phyloP scores from a whole-genome alignment of 768 basidiomycete species.

The Pleurotus tuoliensis region DNA sequence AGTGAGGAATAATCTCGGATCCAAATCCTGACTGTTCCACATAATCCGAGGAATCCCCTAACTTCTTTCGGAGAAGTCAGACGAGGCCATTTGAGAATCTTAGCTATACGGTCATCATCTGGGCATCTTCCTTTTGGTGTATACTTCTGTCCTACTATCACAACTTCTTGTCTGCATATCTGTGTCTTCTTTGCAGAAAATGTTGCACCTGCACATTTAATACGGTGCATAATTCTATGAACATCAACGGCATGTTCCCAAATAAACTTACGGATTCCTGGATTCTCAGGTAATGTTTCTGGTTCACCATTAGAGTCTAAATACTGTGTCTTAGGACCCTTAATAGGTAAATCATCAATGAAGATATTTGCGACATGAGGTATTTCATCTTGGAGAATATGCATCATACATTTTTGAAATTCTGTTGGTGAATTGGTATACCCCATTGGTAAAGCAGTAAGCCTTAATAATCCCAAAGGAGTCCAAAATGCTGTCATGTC shows the following conservation, averaged over 20 bases:
- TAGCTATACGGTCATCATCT: too few species aligned
- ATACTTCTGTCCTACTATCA: slow-evolving; percentile 27
- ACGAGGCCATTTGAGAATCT: too few species aligned
- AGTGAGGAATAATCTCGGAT: too few species aligned
- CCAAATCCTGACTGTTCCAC: too few species aligned
- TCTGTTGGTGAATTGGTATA: slow-evolving; percentile 31
- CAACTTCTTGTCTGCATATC: slow-evolving; percentile 13
- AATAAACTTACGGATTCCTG: slow-evolving; percentile 24
- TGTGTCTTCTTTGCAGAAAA: slow-evolving; percentile 26
- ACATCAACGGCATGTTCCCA: slow-evolving; percentile 33
- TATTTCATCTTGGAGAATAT: slow-evolving; percentile 29
- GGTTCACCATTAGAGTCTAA: too few species aligned
- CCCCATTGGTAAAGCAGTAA: slow-evolving; percentile 34
- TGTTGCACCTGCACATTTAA: slow-evolving; percentile 27
- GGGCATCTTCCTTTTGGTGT: slow-evolving; percentile 22
- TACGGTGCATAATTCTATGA: slow-evolving; percentile 28
- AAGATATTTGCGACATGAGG: slow-evolving; percentile 11
- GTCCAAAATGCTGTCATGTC: slow-evolving; percentile 36
- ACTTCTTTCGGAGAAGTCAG: too few species aligned
- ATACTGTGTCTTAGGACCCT: too few species aligned
- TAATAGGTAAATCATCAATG: too few species aligned
- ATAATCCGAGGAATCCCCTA: too few species aligned
- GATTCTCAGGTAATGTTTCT: slow-evolving; percentile 18
- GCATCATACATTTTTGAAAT: slow-evolving; percentile 28
- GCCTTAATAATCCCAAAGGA: slow-evolving; percentile 26